These are phyloP conservation scores for Bidens hawaiensis DNA, from an alignment of 140 eudicot species.

Conservation along the genomic window DNA sequence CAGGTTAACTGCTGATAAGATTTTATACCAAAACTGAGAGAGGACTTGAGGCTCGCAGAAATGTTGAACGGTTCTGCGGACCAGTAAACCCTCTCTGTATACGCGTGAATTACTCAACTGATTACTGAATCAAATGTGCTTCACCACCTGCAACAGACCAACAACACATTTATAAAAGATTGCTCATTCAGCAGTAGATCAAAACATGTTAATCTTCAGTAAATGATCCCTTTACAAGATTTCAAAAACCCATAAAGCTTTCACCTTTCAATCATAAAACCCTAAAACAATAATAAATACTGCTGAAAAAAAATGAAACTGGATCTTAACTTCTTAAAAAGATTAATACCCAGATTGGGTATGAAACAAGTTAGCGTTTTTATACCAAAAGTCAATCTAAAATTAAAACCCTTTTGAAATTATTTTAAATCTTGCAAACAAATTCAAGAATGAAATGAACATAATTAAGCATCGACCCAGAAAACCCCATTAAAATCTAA, in stretches of 20 bases:
- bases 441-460: constrained; percentile 21
- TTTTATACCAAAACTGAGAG: constrained; percentile 25
- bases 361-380: constrained; percentile 11
- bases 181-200: not conserved
- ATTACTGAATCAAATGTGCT: constrained; percentile 15
- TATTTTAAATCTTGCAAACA: not conserved
- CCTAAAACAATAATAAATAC: constrained; percentile 8
- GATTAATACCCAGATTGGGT: constrained; percentile 6
- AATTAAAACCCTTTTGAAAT: not conserved
- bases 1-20: not conserved
- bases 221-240: not conserved
- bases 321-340: not conserved
- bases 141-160: constrained; percentile 19
- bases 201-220: constrained; percentile 14
- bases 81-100: constrained; percentile 42
- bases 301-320: not conserved
- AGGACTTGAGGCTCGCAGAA: constrained; percentile 55
- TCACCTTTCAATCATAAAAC: constrained; percentile 24
- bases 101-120: constrained; percentile 19
- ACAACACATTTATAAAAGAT: constrained; percentile 1
- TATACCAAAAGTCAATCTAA: constrained; percentile 17
- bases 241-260: constrained; percentile 6
- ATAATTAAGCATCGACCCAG: too few relatives aligned
- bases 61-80: constrained; percentile 31
- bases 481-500: constrained; percentile 11